Evolutionary conservation across 495 filamentous ascomycete species (phyloP), one percentile per base, ranked within the genome.

Genomic region (Collariella sp.): DNA sequence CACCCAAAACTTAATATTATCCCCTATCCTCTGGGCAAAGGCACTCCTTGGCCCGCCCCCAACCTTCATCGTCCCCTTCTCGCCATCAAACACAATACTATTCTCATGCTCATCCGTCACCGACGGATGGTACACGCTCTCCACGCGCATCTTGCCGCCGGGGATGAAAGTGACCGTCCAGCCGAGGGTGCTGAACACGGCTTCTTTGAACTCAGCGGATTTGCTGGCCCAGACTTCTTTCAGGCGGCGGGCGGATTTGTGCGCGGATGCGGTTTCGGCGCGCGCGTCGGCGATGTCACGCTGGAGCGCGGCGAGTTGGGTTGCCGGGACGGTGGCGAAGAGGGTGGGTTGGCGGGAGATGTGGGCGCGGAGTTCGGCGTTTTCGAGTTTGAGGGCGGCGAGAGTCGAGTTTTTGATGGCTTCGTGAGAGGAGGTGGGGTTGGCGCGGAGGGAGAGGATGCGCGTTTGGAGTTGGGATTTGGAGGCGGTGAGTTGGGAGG

Each of bases 61-160:
- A 54, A 97, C 85, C 75, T 97, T 97, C 93, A 98, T 98, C 20
- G 88, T 96, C 23, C 93, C 84, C 56, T 86, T 85, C 69, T 97
- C 91, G 20, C 91, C 94, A 72, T 99, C 93, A 70, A 99, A 97
- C 1, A 96, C 81, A 55, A 99, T 95, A 44, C 84, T 89, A 57
- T 91, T 94, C 76, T 89, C 87, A 67, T 87, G 79, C 64, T 87
- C 83, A 39, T 80, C 82, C 36, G 80, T 81, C 9, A 68, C 53
- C 5, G 78, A 82, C 0, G 87, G 82, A 59, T 84, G 85, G 63
- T 89, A 90, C 63, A 89, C 80, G 44, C 77, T 83, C 24, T 89
- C 90, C 46, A 95, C 86, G 13, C 85, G 80, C 62, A 95, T 91
- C 61, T 91, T 89, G 18, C 93, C 93, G 62, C 91, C 94, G 2